Evolutionary conservation across 2,329 filamentous ascomycete genomes (phyloP).

Genomic region (Didymella segeticola): DNA sequence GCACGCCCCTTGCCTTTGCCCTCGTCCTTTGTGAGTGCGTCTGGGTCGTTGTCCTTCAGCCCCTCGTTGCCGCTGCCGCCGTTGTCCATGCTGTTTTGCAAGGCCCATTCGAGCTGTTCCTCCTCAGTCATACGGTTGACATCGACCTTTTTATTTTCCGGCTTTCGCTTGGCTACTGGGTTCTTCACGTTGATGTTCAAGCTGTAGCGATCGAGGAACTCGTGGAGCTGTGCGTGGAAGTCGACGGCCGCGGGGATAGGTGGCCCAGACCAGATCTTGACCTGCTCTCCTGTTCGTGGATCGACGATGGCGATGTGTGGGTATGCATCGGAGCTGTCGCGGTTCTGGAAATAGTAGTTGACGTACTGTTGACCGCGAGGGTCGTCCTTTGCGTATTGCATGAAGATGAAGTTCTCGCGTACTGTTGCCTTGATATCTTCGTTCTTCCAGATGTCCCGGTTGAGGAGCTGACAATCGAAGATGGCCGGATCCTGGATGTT

Average conservation of each 20-base stretch:
- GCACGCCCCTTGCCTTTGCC: slow-evolving; percentile 58
- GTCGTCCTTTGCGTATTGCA: slow-evolving; percentile 92
- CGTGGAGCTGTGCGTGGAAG: slow-evolving; percentile 88
- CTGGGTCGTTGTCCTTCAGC: slow-evolving; percentile 76
- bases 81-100: slow-evolving; percentile 82
- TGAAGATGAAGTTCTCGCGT: slow-evolving; percentile 90
- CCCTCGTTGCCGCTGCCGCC: slow-evolving; percentile 47
- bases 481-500: slow-evolving; percentile 94
- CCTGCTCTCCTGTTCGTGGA: slow-evolving; percentile 92
- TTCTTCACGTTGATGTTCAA: slow-evolving; percentile 88
- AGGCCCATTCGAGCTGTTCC: slow-evolving; percentile 92
- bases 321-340: slow-evolving; percentile 87
- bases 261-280: slow-evolving; percentile 91
- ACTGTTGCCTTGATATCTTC: slow-evolving; percentile 78
- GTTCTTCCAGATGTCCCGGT: slow-evolving; percentile 96
- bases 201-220: slow-evolving; percentile 97
- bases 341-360: slow-evolving; percentile 84
- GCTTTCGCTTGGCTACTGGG: slow-evolving; percentile 80
- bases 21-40: slow-evolving; percentile 78
- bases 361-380: slow-evolving; percentile 79
- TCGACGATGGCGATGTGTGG: slow-evolving; percentile 97
- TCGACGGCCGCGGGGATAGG: slow-evolving; percentile 78
- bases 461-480: slow-evolving; percentile 93
- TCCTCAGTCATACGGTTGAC: slow-evolving; percentile 93
- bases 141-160: slow-evolving; percentile 74